phyloP scores from a whole-genome alignment of 345 rosid genomes.

The Citrus mangshanensis region DNA sequence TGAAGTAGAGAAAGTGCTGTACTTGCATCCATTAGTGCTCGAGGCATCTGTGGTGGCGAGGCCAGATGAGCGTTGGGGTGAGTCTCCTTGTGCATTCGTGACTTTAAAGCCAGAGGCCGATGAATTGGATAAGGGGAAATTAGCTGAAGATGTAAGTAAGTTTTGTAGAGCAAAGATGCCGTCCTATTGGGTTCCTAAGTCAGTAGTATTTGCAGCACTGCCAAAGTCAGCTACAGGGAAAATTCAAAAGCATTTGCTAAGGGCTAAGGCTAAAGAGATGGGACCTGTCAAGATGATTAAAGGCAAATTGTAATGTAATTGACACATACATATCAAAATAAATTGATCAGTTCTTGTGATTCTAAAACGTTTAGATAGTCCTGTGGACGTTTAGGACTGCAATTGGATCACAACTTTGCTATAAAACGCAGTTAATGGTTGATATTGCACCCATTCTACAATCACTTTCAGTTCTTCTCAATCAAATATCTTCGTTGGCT shows the following conservation, averaged over 20 bases:
- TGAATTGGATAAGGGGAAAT: conserved; percentile 25
- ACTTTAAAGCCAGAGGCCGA: conserved; percentile 57
- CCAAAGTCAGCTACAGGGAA: conserved; percentile 92
- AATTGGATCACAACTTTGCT: too few species aligned
- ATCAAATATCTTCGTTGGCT: too few species aligned
- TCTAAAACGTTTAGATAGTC: too few species aligned
- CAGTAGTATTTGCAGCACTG: conserved; percentile 71
- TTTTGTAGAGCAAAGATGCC: conserved; percentile 67
- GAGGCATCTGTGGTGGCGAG: conserved; percentile 88
- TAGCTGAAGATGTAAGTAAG: conserved; percentile 61
- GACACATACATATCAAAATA: neutral
- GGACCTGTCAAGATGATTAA: conserved; percentile 40
- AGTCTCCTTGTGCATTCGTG: conserved; percentile 82
- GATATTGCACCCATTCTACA: too few species aligned
- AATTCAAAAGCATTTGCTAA: conserved; percentile 76
- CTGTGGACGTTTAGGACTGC: too few species aligned
- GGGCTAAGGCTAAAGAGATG: conserved; percentile 71
- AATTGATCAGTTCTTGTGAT: too few species aligned
- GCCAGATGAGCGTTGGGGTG: conserved; percentile 81
- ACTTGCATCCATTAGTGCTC: conserved; percentile 64
- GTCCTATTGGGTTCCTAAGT: conserved; percentile 79
- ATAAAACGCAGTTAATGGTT: too few species aligned
- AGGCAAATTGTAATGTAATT: too few species aligned
- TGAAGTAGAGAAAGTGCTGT: conserved; percentile 64
- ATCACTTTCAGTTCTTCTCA: too few species aligned